Evolutionary conservation across 2,329 filamentous ascomycete genomes (phyloP), one percentile per base, ranked within the genome.

Genomic region (Fusarium palustre): DNA sequence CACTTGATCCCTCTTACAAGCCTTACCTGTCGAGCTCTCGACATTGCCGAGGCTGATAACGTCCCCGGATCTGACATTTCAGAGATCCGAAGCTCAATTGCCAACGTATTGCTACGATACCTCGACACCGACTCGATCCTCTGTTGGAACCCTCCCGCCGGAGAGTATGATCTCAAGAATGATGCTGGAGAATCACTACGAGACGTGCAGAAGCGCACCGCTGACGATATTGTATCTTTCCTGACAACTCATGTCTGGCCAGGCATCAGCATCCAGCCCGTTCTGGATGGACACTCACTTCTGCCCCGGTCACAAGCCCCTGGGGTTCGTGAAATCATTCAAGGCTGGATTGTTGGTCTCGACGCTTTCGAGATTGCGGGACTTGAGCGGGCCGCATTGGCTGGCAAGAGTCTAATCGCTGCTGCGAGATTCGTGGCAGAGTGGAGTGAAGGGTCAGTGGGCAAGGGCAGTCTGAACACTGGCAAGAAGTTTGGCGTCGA

Each of bases 1-100:
- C 93, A 98, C 81, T 88, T 97, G 48, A 95, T 97, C 70, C 96
- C 96, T 16, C 84, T 99, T 68, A 98, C 94, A 4, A 94, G 93
- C 48, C 87, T 97, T 18, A 85, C 90, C 24, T 93, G 93, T 67
- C 91, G 96, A 46, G 95, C 94, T 0, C 80, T 95, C 31, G 95
- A 98, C 76, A 92, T 98, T 57, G 84, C 84, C 48, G 85, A 85
- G 22, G 91, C 93, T 71, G 92, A 97, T 70, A 75, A 70, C 3
- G 33, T 65, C 3, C 45, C 59, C 20, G 50, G 58, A 2, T 76
- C 77, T 5, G 75, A 74, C 4, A 54, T 63, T 5, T 86, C 50
- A 83, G 88, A 84, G 25, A 84, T 91, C 38, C 86, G 94, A 36
- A 77, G 86, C 1, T 82, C 86, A 41, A 89, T 97, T 47, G 82